Evolutionary conservation across 768 basidiomycete species (phyloP).

Genomic region (Coprinellus aureogranulatus): DNA sequence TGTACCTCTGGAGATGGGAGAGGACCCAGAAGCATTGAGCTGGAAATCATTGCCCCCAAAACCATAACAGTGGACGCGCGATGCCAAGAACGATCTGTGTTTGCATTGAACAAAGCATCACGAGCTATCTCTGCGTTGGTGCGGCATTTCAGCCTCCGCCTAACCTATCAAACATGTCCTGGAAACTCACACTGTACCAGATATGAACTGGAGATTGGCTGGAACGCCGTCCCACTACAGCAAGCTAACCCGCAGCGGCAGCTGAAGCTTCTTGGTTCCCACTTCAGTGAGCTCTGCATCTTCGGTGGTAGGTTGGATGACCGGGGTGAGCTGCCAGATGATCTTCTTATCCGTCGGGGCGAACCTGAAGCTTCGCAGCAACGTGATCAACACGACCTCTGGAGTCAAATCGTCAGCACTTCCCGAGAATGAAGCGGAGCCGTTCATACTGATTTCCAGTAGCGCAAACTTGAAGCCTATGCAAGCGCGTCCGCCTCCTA

Average conservation of each 20-base stretch:
- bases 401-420: background rate
- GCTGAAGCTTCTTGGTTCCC: background rate
- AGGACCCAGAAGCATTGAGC: too few relatives aligned
- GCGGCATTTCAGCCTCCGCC: too few relatives aligned
- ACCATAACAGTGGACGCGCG: too few relatives aligned
- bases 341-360: constrained; percentile 26
- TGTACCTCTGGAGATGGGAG: too few relatives aligned
- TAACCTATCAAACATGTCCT: too few relatives aligned
- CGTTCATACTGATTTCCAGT: constrained; percentile 48
- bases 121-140: too few relatives aligned
- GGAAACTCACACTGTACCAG: too few relatives aligned
- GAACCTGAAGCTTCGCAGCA: constrained; percentile 28
- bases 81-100: too few relatives aligned
- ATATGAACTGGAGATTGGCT: too few relatives aligned
- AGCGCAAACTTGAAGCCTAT: constrained; percentile 51
- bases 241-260: background rate
- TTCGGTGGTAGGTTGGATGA: constrained; percentile 20
- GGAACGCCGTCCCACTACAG: too few relatives aligned
- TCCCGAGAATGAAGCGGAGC: constrained; percentile 1
- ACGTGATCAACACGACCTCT: constrained; percentile 30
- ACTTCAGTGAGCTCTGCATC: background rate
- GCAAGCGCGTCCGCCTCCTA: constrained; percentile 42
- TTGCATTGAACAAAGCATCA: too few relatives aligned
- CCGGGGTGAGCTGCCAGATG: constrained; percentile 26
- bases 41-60: too few relatives aligned